Evolutionary conservation across 1,284 basidiomycete species (phyloP).

Genomic region (Ceratobasidium theobromae): DNA sequence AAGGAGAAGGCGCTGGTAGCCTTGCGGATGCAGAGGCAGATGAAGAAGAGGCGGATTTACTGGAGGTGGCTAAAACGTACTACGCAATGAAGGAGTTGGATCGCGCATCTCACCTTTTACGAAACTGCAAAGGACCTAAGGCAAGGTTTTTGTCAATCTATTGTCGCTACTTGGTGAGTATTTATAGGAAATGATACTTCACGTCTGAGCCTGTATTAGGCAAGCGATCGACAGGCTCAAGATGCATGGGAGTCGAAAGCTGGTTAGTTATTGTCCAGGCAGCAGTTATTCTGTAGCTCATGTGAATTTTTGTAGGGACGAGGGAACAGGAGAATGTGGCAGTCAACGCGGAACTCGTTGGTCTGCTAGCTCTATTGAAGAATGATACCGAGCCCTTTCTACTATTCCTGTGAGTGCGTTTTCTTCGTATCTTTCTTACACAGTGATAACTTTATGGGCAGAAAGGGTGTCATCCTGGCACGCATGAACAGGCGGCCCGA

Average conservation of each 20-base stretch:
- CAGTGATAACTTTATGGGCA: slow-evolving; percentile 43
- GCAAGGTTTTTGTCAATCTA: slow-evolving; percentile 80
- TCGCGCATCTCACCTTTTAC: slow-evolving; percentile 68
- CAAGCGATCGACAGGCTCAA: slow-evolving; percentile 39
- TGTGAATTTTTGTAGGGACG: slow-evolving; percentile 53
- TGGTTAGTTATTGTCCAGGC: slow-evolving; percentile 13
- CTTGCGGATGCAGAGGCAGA: slow-evolving; percentile 33
- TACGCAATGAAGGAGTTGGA: slow-evolving; percentile 80
- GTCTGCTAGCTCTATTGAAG: slow-evolving; percentile 62
- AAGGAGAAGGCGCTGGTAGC: slow-evolving; percentile 2
- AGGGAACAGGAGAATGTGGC: slow-evolving; percentile 72
- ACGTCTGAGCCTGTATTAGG: slow-evolving; percentile 30
- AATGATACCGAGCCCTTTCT: slow-evolving; percentile 73
- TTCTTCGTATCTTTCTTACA: neutral
- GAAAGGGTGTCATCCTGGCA: slow-evolving; percentile 78
- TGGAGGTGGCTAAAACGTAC: slow-evolving; percentile 72
- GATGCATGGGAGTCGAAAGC: slow-evolving; percentile 38
- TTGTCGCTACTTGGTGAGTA: slow-evolving; percentile 79
- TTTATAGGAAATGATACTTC: neutral
- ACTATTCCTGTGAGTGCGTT: slow-evolving; percentile 70
- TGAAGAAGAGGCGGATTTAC: slow-evolving; percentile 63
- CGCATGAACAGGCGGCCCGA: slow-evolving; percentile 78
- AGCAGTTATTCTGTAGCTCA: neutral
- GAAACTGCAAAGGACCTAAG: slow-evolving; percentile 64
- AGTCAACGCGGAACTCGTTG: slow-evolving; percentile 62